A percentile compares a stretch with the other conserved stretches of the same genome.
Conservation (phyloP, 2,329 filamentous ascomycete genomes). For the Venturia effusa region DNA sequence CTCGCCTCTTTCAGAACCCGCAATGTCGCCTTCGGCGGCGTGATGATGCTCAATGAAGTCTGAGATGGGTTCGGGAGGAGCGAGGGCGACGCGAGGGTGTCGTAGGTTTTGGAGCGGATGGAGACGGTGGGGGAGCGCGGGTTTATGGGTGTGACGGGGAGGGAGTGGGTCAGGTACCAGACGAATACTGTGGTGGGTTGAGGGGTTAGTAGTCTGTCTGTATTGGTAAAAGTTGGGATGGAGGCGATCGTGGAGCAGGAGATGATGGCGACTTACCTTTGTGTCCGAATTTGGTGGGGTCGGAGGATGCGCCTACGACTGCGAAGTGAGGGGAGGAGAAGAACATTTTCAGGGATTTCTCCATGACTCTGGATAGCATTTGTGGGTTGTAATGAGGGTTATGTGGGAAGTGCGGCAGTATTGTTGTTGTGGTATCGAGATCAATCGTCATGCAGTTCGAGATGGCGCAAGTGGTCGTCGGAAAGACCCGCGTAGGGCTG, state of each 20-base stretch:
- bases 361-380: slow-evolving; percentile 34
- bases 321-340: slow-evolving; percentile 73
- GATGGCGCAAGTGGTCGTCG: background rate
- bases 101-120: slow-evolving; percentile 48
- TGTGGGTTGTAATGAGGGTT: no score
- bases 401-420: no score
- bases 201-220: background rate
- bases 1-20: slow-evolving; percentile 68
- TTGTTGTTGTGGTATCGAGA: background rate
- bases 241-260: background rate
- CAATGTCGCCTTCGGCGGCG: slow-evolving; percentile 67
- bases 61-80: slow-evolving; percentile 54
- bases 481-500: background rate
- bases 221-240: background rate
- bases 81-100: slow-evolving; percentile 54
- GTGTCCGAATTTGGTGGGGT: slow-evolving; percentile 77
- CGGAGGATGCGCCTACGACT: slow-evolving; percentile 80
- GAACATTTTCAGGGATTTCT: slow-evolving; percentile 64
- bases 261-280: slow-evolving; percentile 49
- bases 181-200: slow-evolving; percentile 54
- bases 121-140: slow-evolving; percentile 55
- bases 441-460: background rate
- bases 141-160: slow-evolving; percentile 77
- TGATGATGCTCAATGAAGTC: slow-evolving; percentile 78
- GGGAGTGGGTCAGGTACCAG: slow-evolving; percentile 71